Conservation (phyloP, 352 stramenopile genomes). For the Pilasporangium apinafurcum region DNA sequence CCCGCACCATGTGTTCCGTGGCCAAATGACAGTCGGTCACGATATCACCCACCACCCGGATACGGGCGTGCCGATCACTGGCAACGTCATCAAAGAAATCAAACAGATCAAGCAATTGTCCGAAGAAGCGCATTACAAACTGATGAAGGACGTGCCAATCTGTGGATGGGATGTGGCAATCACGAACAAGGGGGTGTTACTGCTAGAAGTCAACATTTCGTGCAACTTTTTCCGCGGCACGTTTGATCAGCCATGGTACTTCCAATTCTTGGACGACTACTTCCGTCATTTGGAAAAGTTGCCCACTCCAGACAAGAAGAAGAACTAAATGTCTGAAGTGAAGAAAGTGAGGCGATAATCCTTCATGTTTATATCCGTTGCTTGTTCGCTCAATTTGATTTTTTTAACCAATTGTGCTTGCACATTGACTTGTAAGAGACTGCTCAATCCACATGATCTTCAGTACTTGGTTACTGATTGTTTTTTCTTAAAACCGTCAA, state of each 20-base stretch:
- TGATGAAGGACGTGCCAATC: conserved; percentile 90
- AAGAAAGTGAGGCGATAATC: conserved; percentile 7
- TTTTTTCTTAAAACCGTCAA: too few relatives aligned
- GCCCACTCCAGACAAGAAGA: conserved; percentile 43
- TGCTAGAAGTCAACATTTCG: conserved; percentile 91
- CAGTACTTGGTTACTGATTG: too few relatives aligned
- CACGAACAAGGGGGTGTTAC: conserved; percentile 84
- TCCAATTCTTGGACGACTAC: conserved; percentile 83
- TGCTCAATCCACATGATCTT: too few relatives aligned
- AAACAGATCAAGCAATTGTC: conserved; percentile 80
- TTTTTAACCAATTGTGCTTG: too few relatives aligned
- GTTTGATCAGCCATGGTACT: conserved; percentile 87
- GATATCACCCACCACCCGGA: conserved; percentile 88
- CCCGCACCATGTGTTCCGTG: conserved; percentile 56
- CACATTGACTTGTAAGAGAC: too few relatives aligned
- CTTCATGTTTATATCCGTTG: neutral
- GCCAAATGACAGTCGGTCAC: conserved; percentile 79
- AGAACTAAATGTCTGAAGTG: conserved; percentile 20
- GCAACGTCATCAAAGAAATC: conserved; percentile 86
- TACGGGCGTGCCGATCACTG: conserved; percentile 81
- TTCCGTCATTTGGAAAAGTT: conserved; percentile 68
- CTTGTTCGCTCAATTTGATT: neutral
- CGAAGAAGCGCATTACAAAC: conserved; percentile 82
- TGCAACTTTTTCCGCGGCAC: conserved; percentile 94
- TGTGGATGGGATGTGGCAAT: conserved; percentile 92